Evolutionary conservation across 331 rosid species (phyloP), one percentile per base, ranked within the genome.

Genomic region (Malus hybrid): DNA sequence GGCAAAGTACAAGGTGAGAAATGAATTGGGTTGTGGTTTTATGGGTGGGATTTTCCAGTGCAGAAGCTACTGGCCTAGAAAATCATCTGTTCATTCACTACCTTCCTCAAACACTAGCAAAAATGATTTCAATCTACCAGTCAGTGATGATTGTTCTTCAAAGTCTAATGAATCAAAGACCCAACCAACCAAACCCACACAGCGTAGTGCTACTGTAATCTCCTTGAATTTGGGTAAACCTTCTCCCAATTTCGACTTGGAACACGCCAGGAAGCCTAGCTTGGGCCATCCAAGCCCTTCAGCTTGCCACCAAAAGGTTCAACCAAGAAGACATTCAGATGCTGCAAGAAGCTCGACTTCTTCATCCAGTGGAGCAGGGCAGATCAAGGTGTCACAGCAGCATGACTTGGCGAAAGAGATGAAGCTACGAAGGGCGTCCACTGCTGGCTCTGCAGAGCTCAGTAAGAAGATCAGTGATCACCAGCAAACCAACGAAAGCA

Each of bases 301-400:
- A 24, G 18, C 90, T 39, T 6, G 28, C 74, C 67, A 57, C 62
- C 81, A 76, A 15, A 86, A 78, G 81, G 56, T 3, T 50, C 85
- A 77, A 71, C 80, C 64, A 24, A 79, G 80, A 28, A 86, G 91
- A 57, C 79, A 74, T 74, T 87, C 91, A 2, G 91, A 87, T 76
- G 86, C 88, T 68, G 88, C 88, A 7, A 88, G 97, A 85, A 90
- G 76, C 87, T 89, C 97, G 42, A 84, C 93, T 39, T 88, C 90
- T 0, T 87, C 95, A 24, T 59, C 92, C 76, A 69, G 77, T 34
- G 85, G 83, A 66, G 54, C 32, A 15, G 57, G 57, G 20, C 80
- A 75, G 27, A 62, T 79, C 61, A 87, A 81, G 70, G 61, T 63
- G 77, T 78, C 79, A 18, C 79, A 81, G n/a, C 68, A 31, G 55